Conservation (phyloP, 345 rosid species). For the Eutrema japonicum region DNA sequence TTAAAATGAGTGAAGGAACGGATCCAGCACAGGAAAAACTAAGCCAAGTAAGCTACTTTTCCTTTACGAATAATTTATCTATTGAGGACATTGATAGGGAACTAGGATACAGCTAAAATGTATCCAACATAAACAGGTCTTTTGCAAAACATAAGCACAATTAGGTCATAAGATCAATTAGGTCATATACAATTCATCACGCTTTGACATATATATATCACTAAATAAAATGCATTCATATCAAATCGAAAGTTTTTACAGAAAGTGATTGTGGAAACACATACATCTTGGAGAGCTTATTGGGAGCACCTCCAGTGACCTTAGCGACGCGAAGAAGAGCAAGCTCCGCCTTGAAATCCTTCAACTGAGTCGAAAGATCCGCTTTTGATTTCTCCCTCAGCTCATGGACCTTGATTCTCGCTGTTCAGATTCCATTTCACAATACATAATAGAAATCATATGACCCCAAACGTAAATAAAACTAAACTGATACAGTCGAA, state of each 20-base stretch:
- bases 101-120: too few species aligned
- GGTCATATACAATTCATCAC: too few species aligned
- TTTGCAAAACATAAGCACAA: not conserved
- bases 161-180: too few species aligned
- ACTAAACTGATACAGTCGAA: not conserved
- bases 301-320: slow-evolving; percentile 76
- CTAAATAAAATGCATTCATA: not conserved
- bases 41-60: not conserved
- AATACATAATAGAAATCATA: slow-evolving; percentile 4
- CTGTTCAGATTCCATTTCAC: slow-evolving; percentile 44
- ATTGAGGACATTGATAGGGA: too few species aligned
- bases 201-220: not conserved
- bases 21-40: not conserved
- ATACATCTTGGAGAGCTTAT: slow-evolving; percentile 71
- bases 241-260: not conserved
- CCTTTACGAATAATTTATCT: not conserved
- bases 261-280: slow-evolving; percentile 8
- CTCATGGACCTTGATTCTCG: slow-evolving; percentile 66
- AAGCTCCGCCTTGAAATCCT: slow-evolving; percentile 64
- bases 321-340: slow-evolving; percentile 73
- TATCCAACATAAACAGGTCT: not conserved
- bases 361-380: slow-evolving; percentile 53
- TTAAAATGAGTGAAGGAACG: not conserved
- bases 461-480: not conserved
- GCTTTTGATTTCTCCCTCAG: slow-evolving; percentile 59